Percentiles rank a stretch among this genome's conserved stretches.
These are phyloP conservation scores for Silene coronaria DNA, from an alignment of 179 eudicot genomes.

Conservation along the genomic window DNA sequence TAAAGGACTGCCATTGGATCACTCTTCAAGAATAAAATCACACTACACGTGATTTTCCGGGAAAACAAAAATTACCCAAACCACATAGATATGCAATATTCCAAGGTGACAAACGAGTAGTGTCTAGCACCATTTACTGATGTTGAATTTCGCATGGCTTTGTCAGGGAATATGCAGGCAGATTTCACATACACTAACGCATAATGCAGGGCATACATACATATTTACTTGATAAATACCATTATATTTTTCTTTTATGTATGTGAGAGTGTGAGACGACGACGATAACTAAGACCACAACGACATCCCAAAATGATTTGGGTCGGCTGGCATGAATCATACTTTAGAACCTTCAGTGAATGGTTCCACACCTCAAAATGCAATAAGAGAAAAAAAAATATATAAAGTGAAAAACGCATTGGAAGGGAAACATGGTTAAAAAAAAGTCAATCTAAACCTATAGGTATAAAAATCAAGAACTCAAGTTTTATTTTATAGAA, in stretches of 20 bases:
- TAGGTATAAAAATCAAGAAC: no score
- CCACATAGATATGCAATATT: constrained; percentile 1
- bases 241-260: background rate
- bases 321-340: no score
- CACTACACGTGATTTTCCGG: background rate
- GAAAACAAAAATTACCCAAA: background rate
- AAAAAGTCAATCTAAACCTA: no score
- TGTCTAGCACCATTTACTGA: background rate
- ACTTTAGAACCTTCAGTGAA: no score
- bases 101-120: background rate
- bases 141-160: background rate
- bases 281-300: no score
- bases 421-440: no score
- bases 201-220: background rate
- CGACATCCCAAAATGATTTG: no score
- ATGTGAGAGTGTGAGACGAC: background rate
- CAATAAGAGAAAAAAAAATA: no score
- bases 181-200: background rate
- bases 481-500: no score
- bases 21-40: constrained; percentile 52
- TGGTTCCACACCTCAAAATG: no score
- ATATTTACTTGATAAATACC: background rate
- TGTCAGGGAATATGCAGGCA: background rate
- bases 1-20: constrained; percentile 92
- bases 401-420: no score